Base-by-base conservation (phyloP, 208 protist genomes). In the Wallacemonas sp. region DNA sequence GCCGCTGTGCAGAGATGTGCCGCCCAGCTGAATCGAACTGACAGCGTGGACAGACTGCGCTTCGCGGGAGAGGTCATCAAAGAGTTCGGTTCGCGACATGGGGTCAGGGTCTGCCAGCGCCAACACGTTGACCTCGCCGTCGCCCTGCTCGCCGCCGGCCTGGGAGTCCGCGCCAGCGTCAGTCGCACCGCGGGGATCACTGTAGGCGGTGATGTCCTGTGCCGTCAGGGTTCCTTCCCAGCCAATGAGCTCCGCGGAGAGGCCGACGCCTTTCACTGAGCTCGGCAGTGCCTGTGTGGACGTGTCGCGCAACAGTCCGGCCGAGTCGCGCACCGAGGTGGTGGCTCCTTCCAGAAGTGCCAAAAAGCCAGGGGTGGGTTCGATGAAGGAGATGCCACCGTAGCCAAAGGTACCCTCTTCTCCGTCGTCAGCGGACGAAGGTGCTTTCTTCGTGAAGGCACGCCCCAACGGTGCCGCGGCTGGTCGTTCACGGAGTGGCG, bases 371-470 rank as follows among this genome's bases (percentile, higher is more conserved):
- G 63, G 42, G n/a, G 72, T 78, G 55, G 53, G 63, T 1, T 70
- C 73, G 45, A 84, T 27, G 27, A 84, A 80, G 22, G 70, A 71
- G 29, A 84, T 57, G 36, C 39, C 61, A 13, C 76, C 76, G 54
- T 82, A 82, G 50, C 76, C 76, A 17, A 82, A 77, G 12, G 72
- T 50, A 26, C 66, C 60, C 13, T 55, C 74, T 4, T 17, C 41
- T 0, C 36, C 22, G 0, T 36, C 57, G 32, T 26, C 61, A 44
- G 1, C 48, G 65, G 2, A 66, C n/a, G 8, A 41, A 45, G 22
- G 15, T 24, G 54, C 71, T 59, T 10, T 63, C 52, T n/a, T 3
- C 45, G 42, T 10, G 19, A 48, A 48, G 17, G 42, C 42, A 19
- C 17, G 42, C 17, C 45, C 45, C 5, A 53, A 19, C 6, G 45